phyloP scores from a whole-genome alignment of 768 basidiomycete species.

The Collybia mongolica region DNA sequence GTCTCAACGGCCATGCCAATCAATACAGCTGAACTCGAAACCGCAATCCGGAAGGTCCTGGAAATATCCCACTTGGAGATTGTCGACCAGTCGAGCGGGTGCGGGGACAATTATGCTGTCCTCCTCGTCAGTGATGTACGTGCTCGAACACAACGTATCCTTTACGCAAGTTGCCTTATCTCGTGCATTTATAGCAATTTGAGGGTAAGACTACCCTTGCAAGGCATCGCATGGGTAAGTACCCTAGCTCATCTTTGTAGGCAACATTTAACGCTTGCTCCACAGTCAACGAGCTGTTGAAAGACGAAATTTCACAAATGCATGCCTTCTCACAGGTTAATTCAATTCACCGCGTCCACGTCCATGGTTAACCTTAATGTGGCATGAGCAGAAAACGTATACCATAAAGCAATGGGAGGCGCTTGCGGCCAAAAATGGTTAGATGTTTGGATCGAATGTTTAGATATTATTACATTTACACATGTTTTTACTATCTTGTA shows the following conservation, averaged over 20 bases:
- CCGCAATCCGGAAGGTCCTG: conserved; percentile 60
- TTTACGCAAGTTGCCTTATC: too few species aligned
- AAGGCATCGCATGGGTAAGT: conserved; percentile 67
- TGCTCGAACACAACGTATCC: neutral
- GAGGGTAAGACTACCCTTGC: conserved; percentile 81
- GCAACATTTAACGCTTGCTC: neutral
- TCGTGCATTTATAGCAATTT: conserved; percentile 49
- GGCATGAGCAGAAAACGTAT: conserved; percentile 58
- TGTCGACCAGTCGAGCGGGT: conserved; percentile 75
- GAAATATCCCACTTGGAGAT: conserved; percentile 70
- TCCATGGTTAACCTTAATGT: neutral
- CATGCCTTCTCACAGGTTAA: conserved; percentile 87
- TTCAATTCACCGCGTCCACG: conserved; percentile 2
- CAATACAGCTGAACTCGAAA: conserved; percentile 52
- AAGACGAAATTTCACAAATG: conserved; percentile 73
- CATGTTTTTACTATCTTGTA: too few species aligned
- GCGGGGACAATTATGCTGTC: conserved; percentile 76
- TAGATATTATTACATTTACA: too few species aligned
- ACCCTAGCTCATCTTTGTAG: neutral
- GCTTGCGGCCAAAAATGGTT: neutral
- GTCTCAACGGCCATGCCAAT: conserved; percentile 54
- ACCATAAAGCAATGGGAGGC: conserved; percentile 68
- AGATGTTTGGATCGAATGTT: conserved; percentile 7
- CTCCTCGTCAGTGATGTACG: conserved; percentile 75
- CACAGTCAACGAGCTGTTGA: conserved; percentile 75